Evolutionary conservation across 1,139 yeast genomes (phyloP).

Genomic region (Pichia sp.): DNA sequence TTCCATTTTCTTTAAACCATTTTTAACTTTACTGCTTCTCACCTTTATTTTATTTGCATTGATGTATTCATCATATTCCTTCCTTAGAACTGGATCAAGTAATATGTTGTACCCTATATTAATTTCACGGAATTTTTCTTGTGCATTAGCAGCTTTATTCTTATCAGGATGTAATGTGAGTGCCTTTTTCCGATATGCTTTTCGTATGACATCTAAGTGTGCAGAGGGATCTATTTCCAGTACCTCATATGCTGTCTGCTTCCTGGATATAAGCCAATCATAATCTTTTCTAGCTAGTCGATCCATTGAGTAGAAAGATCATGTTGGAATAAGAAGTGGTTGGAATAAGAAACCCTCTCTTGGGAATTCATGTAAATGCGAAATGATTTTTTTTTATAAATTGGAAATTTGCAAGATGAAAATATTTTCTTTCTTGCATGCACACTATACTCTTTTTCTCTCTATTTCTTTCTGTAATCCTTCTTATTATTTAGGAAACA

Average conservation of each 20-base stretch:
- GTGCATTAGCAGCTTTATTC: conserved; percentile 31
- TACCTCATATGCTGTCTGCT: conserved; percentile 21
- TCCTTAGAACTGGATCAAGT: conserved; percentile 29
- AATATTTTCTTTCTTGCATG: not conserved
- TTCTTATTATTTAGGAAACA: not conserved
- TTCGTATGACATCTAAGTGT: conserved; percentile 24
- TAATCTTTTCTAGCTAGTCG: conserved; percentile 16
- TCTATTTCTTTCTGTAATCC: no score
- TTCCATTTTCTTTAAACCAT: conserved; percentile 7
- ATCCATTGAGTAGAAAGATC: conserved; percentile 4
- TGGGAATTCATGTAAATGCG: not conserved
- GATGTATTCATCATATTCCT: conserved; percentile 34
- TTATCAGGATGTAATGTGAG: conserved; percentile 42
- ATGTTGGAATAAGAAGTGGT: not conserved
- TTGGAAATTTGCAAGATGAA: no score
- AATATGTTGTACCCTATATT: conserved; percentile 38
- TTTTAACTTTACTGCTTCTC: conserved; percentile 1
- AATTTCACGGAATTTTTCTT: conserved; percentile 35
- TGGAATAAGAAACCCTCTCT: not conserved
- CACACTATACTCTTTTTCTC: not conserved
- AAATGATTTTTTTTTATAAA: not conserved
- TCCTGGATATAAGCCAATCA: conserved; percentile 22
- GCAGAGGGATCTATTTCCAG: conserved; percentile 21
- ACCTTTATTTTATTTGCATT: not conserved
- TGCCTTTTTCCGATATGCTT: conserved; percentile 27